Percentiles rank a stretch among this genome's conserved stretches.
These are phyloP conservation scores for Beta lomatogona DNA, from an alignment of 179 eudicot species.

Conservation along the genomic window DNA sequence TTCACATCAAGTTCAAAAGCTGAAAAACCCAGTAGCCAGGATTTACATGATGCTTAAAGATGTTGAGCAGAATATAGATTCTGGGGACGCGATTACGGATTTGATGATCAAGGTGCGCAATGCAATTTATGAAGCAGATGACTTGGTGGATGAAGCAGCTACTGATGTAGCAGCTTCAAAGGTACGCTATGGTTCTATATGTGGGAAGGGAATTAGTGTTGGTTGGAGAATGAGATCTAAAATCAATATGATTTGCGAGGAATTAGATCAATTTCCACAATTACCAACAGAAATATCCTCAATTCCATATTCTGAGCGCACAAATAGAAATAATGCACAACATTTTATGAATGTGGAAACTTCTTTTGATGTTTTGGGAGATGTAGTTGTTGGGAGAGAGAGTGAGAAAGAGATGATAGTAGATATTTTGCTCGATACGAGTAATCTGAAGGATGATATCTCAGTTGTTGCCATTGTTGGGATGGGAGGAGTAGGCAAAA, in stretches of 20 bases:
- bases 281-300: no score
- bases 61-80: neutral
- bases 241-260: neutral
- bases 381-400: slow-evolving; percentile 33
- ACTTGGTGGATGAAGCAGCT: neutral
- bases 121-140: neutral
- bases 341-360: no score
- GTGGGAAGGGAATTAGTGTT: neutral
- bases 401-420: slow-evolving; percentile 23
- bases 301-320: no score
- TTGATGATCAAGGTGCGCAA: neutral
- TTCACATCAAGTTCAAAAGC: neutral
- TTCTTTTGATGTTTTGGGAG: neutral
- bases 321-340: no score
- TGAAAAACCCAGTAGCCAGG: neutral
- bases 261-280: no score
- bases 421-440: slow-evolving; percentile 12
- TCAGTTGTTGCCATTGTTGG: slow-evolving; percentile 31
- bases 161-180: neutral
- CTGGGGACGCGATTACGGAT: no score
- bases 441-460: neutral
- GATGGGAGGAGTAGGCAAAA: slow-evolving; percentile 38
- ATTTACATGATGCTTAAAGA: neutral
- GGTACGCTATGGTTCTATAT: neutral
- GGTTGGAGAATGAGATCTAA: neutral